These are phyloP conservation scores for Daldinia eschscholtzii DNA, from an alignment of 2,329 filamentous ascomycete genomes.

Conservation along the genomic window DNA sequence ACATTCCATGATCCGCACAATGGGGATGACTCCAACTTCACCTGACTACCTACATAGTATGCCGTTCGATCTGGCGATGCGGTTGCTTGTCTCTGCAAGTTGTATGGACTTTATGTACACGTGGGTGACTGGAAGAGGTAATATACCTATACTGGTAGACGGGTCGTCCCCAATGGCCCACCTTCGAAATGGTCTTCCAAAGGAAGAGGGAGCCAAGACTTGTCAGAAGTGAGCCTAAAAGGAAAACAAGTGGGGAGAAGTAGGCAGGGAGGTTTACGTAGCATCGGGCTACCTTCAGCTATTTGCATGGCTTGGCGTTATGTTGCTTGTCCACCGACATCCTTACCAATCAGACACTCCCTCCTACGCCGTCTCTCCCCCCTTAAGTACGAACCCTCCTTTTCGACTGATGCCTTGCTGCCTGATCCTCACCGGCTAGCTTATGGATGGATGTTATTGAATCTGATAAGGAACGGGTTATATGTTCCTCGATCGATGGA, in stretches of 20 bases:
- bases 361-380: constrained; percentile 17
- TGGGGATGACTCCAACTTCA: constrained; percentile 17
- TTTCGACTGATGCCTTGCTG: constrained; percentile 31
- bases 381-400: constrained; percentile 18
- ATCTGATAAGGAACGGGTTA: constrained; percentile 25
- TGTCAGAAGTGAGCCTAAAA: constrained; percentile 36
- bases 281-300: constrained; percentile 37
- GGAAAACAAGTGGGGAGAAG: constrained; percentile 19
- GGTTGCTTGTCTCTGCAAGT: neutral
- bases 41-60: neutral
- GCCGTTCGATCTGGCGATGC: constrained; percentile 2
- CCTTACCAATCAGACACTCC: constrained; percentile 22
- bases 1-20: constrained; percentile 3
- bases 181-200: constrained; percentile 15
- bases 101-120: constrained; percentile 8
- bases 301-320: constrained; percentile 37
- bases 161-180: constrained; percentile 9
- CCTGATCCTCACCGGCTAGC: constrained; percentile 44
- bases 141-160: constrained; percentile 11
- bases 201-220: constrained; percentile 28
- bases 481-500: constrained; percentile 17
- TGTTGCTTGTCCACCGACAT: constrained; percentile 22
- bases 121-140: constrained; percentile 8
- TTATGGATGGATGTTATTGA: constrained; percentile 22
- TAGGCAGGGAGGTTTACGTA: constrained; percentile 33